These are phyloP conservation scores for Sporobolomyces phaffii DNA, from an alignment of 768 basidiomycete genomes.

Conservation along the genomic window DNA sequence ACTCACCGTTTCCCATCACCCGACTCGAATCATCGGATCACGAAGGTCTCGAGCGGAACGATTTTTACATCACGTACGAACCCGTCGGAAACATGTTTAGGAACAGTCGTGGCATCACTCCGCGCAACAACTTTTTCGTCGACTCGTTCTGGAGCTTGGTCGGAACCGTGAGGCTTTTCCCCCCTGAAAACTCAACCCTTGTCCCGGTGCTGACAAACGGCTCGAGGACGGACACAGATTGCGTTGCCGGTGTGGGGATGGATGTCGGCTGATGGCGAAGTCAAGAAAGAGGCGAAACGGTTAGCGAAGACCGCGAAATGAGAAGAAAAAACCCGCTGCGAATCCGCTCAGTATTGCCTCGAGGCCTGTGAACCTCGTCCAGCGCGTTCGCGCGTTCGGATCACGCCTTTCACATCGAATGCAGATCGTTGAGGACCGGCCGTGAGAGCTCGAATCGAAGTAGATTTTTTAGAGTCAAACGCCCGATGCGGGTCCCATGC, in stretches of 20 bases:
- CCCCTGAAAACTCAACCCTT: too few species aligned
- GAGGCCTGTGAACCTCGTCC: too few species aligned
- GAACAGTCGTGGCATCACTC: constrained; percentile 61
- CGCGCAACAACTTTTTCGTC: constrained; percentile 57
- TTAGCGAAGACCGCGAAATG: not conserved
- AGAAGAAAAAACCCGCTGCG: not conserved
- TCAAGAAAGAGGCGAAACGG: constrained; percentile 14
- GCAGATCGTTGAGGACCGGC: too few species aligned
- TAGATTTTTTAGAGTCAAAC: too few species aligned
- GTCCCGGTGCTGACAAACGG: too few species aligned
- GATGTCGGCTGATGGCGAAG: constrained; percentile 32
- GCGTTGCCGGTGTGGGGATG: constrained; percentile 41
- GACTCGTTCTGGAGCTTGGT: constrained; percentile 48
- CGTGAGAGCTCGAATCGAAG: too few species aligned
- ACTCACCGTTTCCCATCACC: too few species aligned
- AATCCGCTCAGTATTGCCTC: not conserved
- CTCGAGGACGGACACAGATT: too few species aligned
- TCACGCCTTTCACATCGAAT: too few species aligned
- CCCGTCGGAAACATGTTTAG: constrained; percentile 64
- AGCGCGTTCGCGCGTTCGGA: too few species aligned
- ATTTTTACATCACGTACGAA: constrained; percentile 70
- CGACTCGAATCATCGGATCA: too few species aligned
- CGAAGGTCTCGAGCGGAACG: constrained; percentile 61
- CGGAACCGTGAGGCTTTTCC: constrained; percentile 11
- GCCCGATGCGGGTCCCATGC: too few species aligned